Conservation (phyloP, 352 stramenopile genomes). For the Phytopythium chamaehyphon region DNA sequence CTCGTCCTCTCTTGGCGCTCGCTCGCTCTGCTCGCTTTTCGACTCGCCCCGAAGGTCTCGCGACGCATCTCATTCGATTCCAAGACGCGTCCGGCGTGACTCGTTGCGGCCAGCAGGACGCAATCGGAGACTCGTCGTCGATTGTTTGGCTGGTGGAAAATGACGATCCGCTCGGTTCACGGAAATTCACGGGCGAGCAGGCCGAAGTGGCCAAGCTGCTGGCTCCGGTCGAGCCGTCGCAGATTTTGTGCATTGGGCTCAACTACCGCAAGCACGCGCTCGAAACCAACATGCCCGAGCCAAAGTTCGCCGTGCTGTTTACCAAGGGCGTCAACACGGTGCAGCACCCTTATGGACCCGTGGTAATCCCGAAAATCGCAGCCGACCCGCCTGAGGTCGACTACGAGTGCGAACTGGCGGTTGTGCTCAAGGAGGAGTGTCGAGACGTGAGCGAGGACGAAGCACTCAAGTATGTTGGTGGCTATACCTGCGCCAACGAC, state of each 20-base stretch:
- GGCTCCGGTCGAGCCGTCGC: constrained; percentile 69
- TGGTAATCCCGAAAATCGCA: constrained; percentile 79
- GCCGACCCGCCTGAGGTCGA: constrained; percentile 73
- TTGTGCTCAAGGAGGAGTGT: constrained; percentile 79
- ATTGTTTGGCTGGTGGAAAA: constrained; percentile 52
- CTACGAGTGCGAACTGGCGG: constrained; percentile 90
- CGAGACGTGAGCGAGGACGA: constrained; percentile 83
- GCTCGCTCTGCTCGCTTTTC: no score
- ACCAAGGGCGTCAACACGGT: constrained; percentile 84
- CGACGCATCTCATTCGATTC: constrained; percentile 67
- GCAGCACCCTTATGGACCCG: constrained; percentile 65
- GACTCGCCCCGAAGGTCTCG: constrained; percentile 3
- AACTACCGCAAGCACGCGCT: constrained; percentile 89
- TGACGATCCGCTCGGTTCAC: constrained; percentile 61
- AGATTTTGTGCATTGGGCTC: constrained; percentile 86
- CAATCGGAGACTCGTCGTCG: constrained; percentile 24
- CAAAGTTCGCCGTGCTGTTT: constrained; percentile 81
- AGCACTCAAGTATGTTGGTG: constrained; percentile 82
- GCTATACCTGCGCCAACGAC: constrained; percentile 87
- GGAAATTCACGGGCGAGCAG: constrained; percentile 56
- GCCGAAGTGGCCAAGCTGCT: constrained; percentile 71
- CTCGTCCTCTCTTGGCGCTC: no score
- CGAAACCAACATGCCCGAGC: constrained; percentile 85
- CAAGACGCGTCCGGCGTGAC: constrained; percentile 47
- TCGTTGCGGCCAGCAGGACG: constrained; percentile 53